Conservation (phyloP, 225 moss, liverwort and hornwort species). For the Bryoerythrophyllum caledonicum region DNA sequence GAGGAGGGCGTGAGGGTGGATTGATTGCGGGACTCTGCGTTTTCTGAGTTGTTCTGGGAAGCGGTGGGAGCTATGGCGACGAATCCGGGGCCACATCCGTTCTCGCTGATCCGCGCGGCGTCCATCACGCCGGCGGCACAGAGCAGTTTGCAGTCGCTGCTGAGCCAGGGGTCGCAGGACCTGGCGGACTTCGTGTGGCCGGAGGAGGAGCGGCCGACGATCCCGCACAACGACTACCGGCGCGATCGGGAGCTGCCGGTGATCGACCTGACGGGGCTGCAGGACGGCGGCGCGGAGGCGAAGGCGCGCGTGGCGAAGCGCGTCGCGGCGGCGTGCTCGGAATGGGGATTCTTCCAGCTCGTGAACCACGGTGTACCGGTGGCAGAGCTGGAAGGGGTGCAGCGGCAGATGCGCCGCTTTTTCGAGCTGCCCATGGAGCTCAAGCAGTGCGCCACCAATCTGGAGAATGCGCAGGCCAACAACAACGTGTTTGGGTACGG, state of each 20-base stretch:
- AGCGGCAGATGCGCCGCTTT: slow-evolving; percentile 26
- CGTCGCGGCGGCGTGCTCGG: slow-evolving; percentile 41
- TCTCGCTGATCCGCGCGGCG: slow-evolving; percentile 51
- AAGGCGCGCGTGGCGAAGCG: slow-evolving; percentile 20
- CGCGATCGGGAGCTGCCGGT: slow-evolving; percentile 53
- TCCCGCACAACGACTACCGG: slow-evolving; percentile 52
- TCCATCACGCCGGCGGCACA: slow-evolving; percentile 47
- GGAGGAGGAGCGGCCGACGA: slow-evolving; percentile 47
- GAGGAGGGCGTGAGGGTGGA: not conserved
- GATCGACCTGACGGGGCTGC: slow-evolving; percentile 36
- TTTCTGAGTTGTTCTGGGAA: not conserved
- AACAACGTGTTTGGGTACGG: slow-evolving; percentile 46
- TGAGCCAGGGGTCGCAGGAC: slow-evolving; percentile 43
- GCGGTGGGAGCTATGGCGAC: slow-evolving; percentile 27
- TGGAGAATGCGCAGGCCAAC: slow-evolving; percentile 32
- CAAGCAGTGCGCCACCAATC: slow-evolving; percentile 37
- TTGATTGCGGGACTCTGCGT: not conserved
- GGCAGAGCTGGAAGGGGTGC: slow-evolving; percentile 23
- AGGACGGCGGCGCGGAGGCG: slow-evolving; percentile 11
- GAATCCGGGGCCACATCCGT: slow-evolving; percentile 31
- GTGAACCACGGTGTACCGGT: slow-evolving; percentile 45
- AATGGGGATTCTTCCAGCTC: slow-evolving; percentile 58
- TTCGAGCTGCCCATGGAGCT: slow-evolving; percentile 54
- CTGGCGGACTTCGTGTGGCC: slow-evolving; percentile 57
- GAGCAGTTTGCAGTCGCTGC: slow-evolving; percentile 36